These are phyloP conservation scores for Clonostachys byssicola DNA, from an alignment of 2,329 filamentous ascomycete genomes.

Conservation along the genomic window DNA sequence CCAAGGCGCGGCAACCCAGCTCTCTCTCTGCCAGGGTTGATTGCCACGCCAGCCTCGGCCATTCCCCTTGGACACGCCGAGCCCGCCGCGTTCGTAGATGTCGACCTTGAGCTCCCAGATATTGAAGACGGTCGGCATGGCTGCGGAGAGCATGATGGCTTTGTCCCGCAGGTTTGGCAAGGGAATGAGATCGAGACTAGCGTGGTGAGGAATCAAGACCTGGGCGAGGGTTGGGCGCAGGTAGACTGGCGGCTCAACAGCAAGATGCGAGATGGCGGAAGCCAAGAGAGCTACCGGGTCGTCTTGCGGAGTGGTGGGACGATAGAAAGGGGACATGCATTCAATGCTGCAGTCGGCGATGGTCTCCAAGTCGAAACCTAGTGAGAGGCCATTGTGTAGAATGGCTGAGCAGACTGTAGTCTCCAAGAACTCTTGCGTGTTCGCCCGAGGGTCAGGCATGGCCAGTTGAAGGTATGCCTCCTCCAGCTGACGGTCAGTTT, in stretches of 20 bases:
- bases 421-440: conserved; percentile 9
- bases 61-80: conserved; percentile 4
- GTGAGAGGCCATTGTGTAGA: conserved; percentile 10
- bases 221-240: conserved; percentile 16
- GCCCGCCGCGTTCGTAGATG: conserved; percentile 11
- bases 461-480: no score
- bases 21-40: conserved; percentile 17
- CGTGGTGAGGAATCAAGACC: conserved; percentile 15
- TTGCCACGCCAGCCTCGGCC: background rate
- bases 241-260: conserved; percentile 3
- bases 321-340: conserved; percentile 14
- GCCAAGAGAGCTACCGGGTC: conserved; percentile 5
- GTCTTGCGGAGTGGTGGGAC: conserved; percentile 3
- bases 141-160: conserved; percentile 14
- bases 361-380: conserved; percentile 7
- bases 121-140: conserved; percentile 11
- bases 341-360: conserved; percentile 8
- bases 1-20: conserved; percentile 19
- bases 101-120: conserved; percentile 16
- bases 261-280: background rate
- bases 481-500: no score
- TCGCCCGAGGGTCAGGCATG: conserved; percentile 7
- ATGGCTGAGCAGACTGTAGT: conserved; percentile 11
- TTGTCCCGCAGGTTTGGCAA: conserved; percentile 14
- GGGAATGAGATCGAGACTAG: conserved; percentile 15